Percentiles rank a stretch among this genome's conserved stretches.
These are phyloP conservation scores for Aspergillus latus DNA, from an alignment of 2,329 filamentous ascomycete species.

Conservation along the genomic window DNA sequence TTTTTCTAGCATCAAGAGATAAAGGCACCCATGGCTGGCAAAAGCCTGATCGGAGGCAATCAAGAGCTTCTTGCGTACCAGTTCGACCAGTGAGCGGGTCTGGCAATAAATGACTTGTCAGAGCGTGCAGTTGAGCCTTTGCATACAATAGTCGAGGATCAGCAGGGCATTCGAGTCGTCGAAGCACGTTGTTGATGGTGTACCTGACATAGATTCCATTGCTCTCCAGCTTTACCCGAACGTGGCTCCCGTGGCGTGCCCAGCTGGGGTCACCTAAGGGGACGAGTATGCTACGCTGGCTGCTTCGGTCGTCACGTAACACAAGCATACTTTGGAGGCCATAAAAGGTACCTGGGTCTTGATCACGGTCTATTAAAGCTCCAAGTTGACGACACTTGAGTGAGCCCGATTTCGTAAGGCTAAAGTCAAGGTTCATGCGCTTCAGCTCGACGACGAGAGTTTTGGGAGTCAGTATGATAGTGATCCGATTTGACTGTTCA, in stretches of 20 bases:
- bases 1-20: background rate
- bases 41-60: conserved; percentile 50
- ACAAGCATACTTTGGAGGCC: conserved; percentile 61
- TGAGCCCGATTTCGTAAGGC: conserved; percentile 44
- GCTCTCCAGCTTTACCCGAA: conserved; percentile 41
- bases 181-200: conserved; percentile 55
- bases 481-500: background rate
- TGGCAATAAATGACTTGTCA: conserved; percentile 58
- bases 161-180: conserved; percentile 57
- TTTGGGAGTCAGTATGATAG: conserved; percentile 11
- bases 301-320: conserved; percentile 48
- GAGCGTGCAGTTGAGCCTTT: conserved; percentile 61
- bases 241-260: conserved; percentile 42
- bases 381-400: conserved; percentile 53
- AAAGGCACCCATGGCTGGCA: conserved; percentile 53
- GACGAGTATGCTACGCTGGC: conserved; percentile 55
- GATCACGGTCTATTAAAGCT: conserved; percentile 55
- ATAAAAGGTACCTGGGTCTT: conserved; percentile 61
- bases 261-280: conserved; percentile 47
- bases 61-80: conserved; percentile 61
- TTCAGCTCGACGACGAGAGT: conserved; percentile 51
- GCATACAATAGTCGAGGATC: conserved; percentile 57
- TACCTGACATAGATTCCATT: conserved; percentile 51
- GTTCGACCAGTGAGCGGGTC: conserved; percentile 60
- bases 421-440: conserved; percentile 56